Evolutionary conservation across 352 stramenopile genomes (phyloP), one percentile per base, ranked within the genome.

Genomic region (Globisporangium irregulare): DNA sequence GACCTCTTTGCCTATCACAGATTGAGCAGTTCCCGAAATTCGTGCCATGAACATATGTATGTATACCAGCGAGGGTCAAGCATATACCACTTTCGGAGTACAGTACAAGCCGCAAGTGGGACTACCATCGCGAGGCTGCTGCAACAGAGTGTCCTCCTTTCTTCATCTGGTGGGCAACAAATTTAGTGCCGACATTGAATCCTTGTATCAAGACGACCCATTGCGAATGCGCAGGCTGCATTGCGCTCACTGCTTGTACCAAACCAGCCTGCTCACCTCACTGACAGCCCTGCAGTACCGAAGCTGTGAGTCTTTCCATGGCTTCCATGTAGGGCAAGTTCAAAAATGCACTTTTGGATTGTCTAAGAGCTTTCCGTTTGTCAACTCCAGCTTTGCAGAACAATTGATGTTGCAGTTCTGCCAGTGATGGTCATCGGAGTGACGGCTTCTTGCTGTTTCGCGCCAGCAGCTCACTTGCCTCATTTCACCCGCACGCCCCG

Each of bases 351-450:
- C 36, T 48, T 18, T 5, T 48, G 7, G 6, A 10, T 15, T 8
- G 18, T 46, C 41, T 15, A n/a, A 20, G 43, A 51, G 18, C 43
- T 51, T 5, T n/a, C 18, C 18, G 18, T 9, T 46, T 43, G 56
- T 61, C 56, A 48, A 61, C 10, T 61, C 56, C 9, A 41, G 20
- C 32, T 61, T 61, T 61, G 29, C 56, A 48, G 20, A 61, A 32
- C 3, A 32, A 32, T 32, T 36, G 25, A 34, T 34, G 14, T 58
- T 36, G 25, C 14, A n/a, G 24, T 57, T 32, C 22, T 57, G 4
- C 12, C 24, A 57, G 29, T 60, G 55, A 27, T 27, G 18, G 29
- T 60, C 29, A 1, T 15, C 22, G 20, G 55, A 60, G 29, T 60
- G 55, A 15, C 1, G 18, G 29, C 43, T 34, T 34, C 41, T 48